A percentile compares a stretch with the other conserved stretches of the same genome.
Evolutionary conservation across 1,284 basidiomycete species (phyloP).

Genomic region (Coniferiporia weirii): DNA sequence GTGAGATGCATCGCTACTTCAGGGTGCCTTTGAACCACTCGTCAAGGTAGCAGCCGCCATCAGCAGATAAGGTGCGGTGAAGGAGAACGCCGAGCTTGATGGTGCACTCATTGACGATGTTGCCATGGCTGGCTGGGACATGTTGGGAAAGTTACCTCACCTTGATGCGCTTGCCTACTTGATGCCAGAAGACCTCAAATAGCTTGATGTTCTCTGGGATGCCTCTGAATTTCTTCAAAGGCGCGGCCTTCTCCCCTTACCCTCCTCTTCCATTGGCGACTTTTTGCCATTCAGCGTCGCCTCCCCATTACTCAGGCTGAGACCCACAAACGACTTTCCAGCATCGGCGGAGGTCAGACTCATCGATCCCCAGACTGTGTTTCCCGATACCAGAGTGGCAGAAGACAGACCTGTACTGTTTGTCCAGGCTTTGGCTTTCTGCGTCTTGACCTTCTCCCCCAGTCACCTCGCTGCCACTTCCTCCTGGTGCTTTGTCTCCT

Average conservation of each 20-base stretch:
- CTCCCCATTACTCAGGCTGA: too few relatives aligned
- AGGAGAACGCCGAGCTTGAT: slow-evolving; percentile 51
- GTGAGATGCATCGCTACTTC: slow-evolving; percentile 67
- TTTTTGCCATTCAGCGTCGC: slow-evolving; percentile 29
- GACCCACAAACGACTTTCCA: slow-evolving; percentile 26
- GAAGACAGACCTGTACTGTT: slow-evolving; percentile 33
- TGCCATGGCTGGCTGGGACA: slow-evolving; percentile 16
- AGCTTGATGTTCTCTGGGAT: slow-evolving; percentile 88
- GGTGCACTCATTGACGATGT: slow-evolving; percentile 24
- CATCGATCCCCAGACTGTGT: slow-evolving; percentile 15
- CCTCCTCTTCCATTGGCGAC: slow-evolving; percentile 35
- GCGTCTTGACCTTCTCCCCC: slow-evolving; percentile 78
- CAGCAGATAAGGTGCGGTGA: slow-evolving; percentile 50
- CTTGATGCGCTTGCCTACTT: slow-evolving; percentile 96
- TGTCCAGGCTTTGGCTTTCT: slow-evolving; percentile 55
- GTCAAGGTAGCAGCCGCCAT: slow-evolving; percentile 24
- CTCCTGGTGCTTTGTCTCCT: slow-evolving; percentile 79
- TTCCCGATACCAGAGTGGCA: slow-evolving; percentile 20
- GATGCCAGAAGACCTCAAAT: slow-evolving; percentile 97
- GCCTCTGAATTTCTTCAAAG: slow-evolving; percentile 80
- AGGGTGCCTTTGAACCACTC: slow-evolving; percentile 23
- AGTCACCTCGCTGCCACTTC: slow-evolving; percentile 83
- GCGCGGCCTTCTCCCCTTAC: slow-evolving; percentile 36
- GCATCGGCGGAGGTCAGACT: slow-evolving; percentile 26
- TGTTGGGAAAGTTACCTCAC: slow-evolving; percentile 36